Base-by-base conservation (phyloP, 352 stramenopile genomes). In the Phytopythium sindhum region DNA sequence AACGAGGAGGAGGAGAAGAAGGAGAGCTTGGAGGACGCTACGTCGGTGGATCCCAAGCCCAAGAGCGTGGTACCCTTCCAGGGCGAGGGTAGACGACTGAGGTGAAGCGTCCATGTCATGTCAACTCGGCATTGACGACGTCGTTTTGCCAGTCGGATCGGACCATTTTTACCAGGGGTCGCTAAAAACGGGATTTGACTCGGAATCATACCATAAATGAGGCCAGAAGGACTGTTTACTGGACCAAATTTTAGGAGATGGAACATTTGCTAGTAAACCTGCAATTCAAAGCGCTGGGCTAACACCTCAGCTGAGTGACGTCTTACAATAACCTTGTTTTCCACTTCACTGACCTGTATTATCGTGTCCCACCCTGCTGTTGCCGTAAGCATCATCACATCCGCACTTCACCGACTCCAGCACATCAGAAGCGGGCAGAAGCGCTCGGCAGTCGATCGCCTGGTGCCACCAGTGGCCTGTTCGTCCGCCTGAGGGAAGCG, bases 11-110 rank as follows among this genome's bases (percentile, higher is more conserved):
- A 82, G 47, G 70, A 90, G 60, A 72, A 74, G 31, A 74, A 86
- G 37, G 45, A 74, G 29, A 68, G 82, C 33, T 61, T 68, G n/a
- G 63, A 73, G 41, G 57, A 70, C 15, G 64, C 73, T n/a, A 57
- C 56, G 44, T 70, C 70, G 12, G 69, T 44, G n/a, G 37, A 61
- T 21, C 70, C 65, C 26, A 74, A 79, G 52, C 45, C 68, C 12
- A 77, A 81, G 33, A 67, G 39, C 37, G 66, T 70, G 11, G 66
- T 73, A 35, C 76, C 86, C 19, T 95, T 93, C 64, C 75, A 93
- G 51, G 86, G 84, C 28, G 65, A 87, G 60, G 86, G 86, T 8
- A 73, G 77, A 9, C 79, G 81, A 31, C 69, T 88, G 57, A 73
- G 79, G 69, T 88, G 80, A 74, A 60, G 47, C 23, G 47, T 6